Percentiles rank a stretch among this genome's conserved stretches.
phyloP scores from a whole-genome alignment of 2,329 filamentous ascomycete genomes.

The Cladophialophora exuberans region DNA sequence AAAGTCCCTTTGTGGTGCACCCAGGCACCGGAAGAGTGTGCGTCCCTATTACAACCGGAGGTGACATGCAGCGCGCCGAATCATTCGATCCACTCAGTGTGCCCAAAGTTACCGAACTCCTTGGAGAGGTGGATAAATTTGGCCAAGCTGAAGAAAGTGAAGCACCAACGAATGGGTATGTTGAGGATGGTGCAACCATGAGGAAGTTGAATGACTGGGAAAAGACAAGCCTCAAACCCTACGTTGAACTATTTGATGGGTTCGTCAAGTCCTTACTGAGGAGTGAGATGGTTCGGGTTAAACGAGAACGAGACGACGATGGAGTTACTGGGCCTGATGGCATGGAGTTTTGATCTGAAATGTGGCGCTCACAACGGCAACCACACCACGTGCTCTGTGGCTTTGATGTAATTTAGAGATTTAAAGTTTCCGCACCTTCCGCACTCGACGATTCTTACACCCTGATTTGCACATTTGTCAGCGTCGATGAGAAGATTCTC shows the following conservation, averaged over 20 bases:
- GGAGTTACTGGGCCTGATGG: conserved; percentile 48
- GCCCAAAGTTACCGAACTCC: conserved; percentile 82
- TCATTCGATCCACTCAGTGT: conserved; percentile 85
- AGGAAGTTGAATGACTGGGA: conserved; percentile 80
- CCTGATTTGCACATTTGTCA: too few relatives aligned
- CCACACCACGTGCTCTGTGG: too few relatives aligned
- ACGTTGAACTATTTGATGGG: conserved; percentile 82
- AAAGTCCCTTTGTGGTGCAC: conserved; percentile 94
- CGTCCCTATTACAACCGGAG: conserved; percentile 79
- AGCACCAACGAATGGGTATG: conserved; percentile 37
- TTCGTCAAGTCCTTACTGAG: conserved; percentile 80
- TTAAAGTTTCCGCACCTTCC: too few relatives aligned
- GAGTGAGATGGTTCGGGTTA: conserved; percentile 62
- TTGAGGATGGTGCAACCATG: conserved; percentile 38
- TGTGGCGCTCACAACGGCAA: too few relatives aligned
- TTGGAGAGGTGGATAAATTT: conserved; percentile 87
- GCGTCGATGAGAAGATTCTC: too few relatives aligned
- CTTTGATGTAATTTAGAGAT: too few relatives aligned
- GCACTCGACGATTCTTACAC: too few relatives aligned
- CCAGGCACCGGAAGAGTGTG: conserved; percentile 92
- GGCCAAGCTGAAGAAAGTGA: conserved; percentile 52
- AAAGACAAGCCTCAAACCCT: conserved; percentile 93
- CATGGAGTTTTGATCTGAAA: conserved; percentile 71
- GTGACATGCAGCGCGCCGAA: conserved; percentile 58
- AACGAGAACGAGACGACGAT: conserved; percentile 57